Percentiles rank a stretch among this genome's conserved stretches.
Conservation (phyloP, 495 filamentous ascomycete species). For the Mycothermus thermophilus region DNA sequence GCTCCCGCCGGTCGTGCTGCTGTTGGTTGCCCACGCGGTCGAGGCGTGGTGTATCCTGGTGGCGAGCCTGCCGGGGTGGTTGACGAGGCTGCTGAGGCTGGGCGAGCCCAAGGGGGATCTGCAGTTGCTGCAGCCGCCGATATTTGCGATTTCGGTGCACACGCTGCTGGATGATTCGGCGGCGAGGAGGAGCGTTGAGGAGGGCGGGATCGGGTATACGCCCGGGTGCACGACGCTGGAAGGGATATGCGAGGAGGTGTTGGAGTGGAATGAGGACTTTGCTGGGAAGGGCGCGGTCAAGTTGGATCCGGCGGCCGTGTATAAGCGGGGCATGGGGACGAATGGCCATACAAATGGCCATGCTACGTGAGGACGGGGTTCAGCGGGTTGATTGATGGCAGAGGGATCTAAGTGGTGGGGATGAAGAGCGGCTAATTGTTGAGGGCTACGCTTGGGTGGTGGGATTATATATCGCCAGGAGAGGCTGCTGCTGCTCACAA, state of each 20-base stretch:
- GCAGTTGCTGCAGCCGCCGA: constrained; percentile 35
- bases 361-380: too few relatives aligned
- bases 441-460: too few relatives aligned
- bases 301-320: constrained; percentile 3
- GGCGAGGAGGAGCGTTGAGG: constrained; percentile 30
- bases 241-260: constrained; percentile 38
- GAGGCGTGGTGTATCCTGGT: constrained; percentile 27
- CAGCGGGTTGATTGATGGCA: too few relatives aligned
- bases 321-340: constrained; percentile 1
- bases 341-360: too few relatives aligned
- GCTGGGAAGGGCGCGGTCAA: constrained; percentile 1
- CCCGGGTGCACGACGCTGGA: constrained; percentile 32
- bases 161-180: constrained; percentile 33
- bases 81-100: constrained; percentile 26
- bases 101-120: constrained; percentile 21
- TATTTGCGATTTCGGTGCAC: constrained; percentile 32
- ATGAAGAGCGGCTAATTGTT: too few relatives aligned
- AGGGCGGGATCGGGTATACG: constrained; percentile 40
- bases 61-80: constrained; percentile 17
- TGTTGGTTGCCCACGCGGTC: constrained; percentile 34
- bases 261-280: constrained; percentile 32
- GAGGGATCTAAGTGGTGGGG: too few relatives aligned
- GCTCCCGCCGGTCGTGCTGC: constrained; percentile 30
- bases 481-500: too few relatives aligned
- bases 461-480: too few relatives aligned